Base-by-base conservation (phyloP, 768 basidiomycete genomes). In the Rhodotorula diobovata region DNA sequence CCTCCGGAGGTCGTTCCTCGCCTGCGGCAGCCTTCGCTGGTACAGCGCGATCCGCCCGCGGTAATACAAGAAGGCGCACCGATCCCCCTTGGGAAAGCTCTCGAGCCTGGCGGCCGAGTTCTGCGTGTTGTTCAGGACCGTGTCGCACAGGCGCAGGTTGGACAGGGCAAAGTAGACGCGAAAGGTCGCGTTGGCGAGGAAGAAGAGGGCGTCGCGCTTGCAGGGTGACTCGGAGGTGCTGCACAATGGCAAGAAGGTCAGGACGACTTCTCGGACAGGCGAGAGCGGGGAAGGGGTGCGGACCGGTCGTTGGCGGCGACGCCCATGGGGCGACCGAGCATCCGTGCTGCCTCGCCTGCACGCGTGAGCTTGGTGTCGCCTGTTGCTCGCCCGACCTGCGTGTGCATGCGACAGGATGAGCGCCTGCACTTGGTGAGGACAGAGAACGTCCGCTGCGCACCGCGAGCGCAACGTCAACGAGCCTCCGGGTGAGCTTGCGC, bases 71-170 rank as follows among this genome's bases (percentile, higher is more conserved):
- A 75, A 78, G 18, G 56, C 62, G 41, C 70, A 68, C 12, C 63
- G 63, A 53, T 78, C 77, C 15, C 61, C 69, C 32, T 68, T 68
- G 1, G 75, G 71, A 45, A 68, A 71, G 10, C 25, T 37, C 1
- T 76, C 70, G 41, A 77, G 59, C 9, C 30, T 37, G 11, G 61
- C 68, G 20, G 37, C 41, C 15, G 76, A 64, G 57, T 75, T 72
- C 25, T 64, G 45, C 16, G 70, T 72, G 48, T 75, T 77, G 58
- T 69, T 76, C 21, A 78, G 65, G 32, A 78, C 73, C 5, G 77
- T 78, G 57, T 78, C 76, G 58, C 76, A 77, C 25, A 77, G 54
- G 0, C 76, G 66, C 18, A 77, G 70, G 69, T 78, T 78, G 20
- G 70, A 61, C 25, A 78, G 71, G 43, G 77, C 66, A 45, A 78